phyloP scores from a whole-genome alignment of 2,329 filamentous ascomycete species.

The Ceratocystis papillata region DNA sequence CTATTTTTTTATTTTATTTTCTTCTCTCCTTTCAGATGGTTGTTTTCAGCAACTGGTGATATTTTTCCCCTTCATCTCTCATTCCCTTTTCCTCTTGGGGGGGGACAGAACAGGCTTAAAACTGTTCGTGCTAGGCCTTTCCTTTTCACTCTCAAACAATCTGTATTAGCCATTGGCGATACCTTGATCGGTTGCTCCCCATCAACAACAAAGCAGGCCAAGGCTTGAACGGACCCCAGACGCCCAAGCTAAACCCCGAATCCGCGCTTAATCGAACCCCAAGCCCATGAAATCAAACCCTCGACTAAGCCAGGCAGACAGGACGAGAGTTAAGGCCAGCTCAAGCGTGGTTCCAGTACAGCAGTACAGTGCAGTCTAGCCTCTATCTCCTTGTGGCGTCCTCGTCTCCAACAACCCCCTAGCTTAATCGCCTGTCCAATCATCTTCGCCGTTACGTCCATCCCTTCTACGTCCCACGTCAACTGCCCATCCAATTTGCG shows the following conservation, averaged over 20 bases:
- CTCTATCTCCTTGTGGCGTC: background rate
- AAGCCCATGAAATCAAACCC: background rate
- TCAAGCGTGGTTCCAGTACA: background rate
- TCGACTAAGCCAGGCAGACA: background rate
- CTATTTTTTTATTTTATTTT: background rate
- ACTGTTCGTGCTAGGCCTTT: too few species aligned
- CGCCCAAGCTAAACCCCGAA: background rate
- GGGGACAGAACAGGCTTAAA: too few species aligned
- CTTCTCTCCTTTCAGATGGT: background rate
- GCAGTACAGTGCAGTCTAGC: background rate
- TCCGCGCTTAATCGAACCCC: background rate
- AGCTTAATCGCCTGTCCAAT: background rate
- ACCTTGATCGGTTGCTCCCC: background rate
- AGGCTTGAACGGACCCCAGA: background rate
- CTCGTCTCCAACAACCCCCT: background rate
- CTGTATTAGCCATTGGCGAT: too few species aligned
- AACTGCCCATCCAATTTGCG: background rate
- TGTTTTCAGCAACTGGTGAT: background rate
- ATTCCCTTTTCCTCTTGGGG: background rate
- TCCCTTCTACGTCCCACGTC: constrained; percentile 6
- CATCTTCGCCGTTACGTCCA: background rate
- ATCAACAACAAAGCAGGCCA: background rate
- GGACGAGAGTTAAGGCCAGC: background rate
- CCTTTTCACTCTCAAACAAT: too few species aligned
- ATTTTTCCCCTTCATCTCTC: background rate